phyloP scores from a whole-genome alignment of 2,329 filamentous ascomycete genomes.

The Cladorrhinum sp. region DNA sequence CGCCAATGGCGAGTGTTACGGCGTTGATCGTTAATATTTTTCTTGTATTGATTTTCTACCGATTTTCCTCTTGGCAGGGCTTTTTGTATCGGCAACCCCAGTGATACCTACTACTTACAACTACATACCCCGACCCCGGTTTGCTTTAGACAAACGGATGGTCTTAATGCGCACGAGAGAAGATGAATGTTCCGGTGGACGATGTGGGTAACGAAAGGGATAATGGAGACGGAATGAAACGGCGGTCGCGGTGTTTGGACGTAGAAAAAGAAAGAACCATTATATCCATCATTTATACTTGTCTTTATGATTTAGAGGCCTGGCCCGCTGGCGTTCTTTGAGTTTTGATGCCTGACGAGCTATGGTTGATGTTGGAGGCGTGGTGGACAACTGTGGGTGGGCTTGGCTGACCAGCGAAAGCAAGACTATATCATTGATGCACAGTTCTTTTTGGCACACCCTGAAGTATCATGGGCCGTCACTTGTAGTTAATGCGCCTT shows the following conservation, averaged over 20 bases:
- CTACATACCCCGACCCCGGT: slow-evolving; percentile 19
- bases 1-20: not conserved
- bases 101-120: slow-evolving; percentile 13
- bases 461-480: not conserved
- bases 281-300: slow-evolving; percentile 5
- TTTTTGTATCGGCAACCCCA: slow-evolving; percentile 18
- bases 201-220: slow-evolving; percentile 18
- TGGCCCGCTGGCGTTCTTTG: not conserved
- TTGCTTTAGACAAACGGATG: slow-evolving; percentile 5
- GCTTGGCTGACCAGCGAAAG: not conserved
- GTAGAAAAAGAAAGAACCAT: not conserved
- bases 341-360: not conserved
- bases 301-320: slow-evolving; percentile 1
- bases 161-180: slow-evolving; percentile 20
- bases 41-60: slow-evolving; percentile 27
- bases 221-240: slow-evolving; percentile 4
- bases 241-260: not conserved
- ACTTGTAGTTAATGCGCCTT: not conserved
- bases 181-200: slow-evolving; percentile 23
- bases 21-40: slow-evolving; percentile 22
- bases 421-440: not conserved
- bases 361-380: not conserved
- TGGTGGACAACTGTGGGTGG: not conserved
- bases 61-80: slow-evolving; percentile 23
- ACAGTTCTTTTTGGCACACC: not conserved